Evolutionary conservation across 805 yeast species (phyloP), one percentile per base, ranked within the genome.

Genomic region (Myxozyma sirexii): DNA sequence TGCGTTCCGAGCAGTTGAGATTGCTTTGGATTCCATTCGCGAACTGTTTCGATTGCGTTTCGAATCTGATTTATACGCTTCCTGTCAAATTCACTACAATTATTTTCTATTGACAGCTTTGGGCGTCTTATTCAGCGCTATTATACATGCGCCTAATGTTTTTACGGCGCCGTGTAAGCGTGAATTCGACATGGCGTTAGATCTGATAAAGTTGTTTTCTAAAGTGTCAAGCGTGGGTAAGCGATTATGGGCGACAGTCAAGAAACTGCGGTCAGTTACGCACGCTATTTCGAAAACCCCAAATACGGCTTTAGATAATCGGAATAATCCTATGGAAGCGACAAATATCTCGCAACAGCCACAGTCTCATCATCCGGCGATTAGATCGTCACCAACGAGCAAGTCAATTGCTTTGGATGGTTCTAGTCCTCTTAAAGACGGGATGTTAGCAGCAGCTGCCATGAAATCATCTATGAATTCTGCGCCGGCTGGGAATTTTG

Each of bases 51-150:
- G 67, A 2, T 54, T 68, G 1, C 67, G 59, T 26, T 62, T 59
- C 31, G 54, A 67, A 37, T 53, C 65, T 4, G 68, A 59, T 19
- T 50, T 65, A 17, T 68, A 68, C 59, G 21, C 58, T 13, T 52
- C 57, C 4, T 68, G 68, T 39, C 67, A 63, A 41, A 59, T 68
- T 19, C 71, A 68, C 52, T 68, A 68, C 56, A 68, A 66, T 52
- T 68, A 68, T 31, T 68, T 68, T 42, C 47, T 68, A 46, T 59
- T 68, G 10, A 60, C 70, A 4, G 65, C 70, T 4, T 51, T 68
- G 21, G 68, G 70, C 23, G 69, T 68, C 2, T 43, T 68, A 27
- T 66, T 68, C 43, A 53, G 60, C 8, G 67, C 68, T 1, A 59
- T 67, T 8, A 60, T 57, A 15, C 65, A 65, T 24, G 68, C 66